phyloP scores from a whole-genome alignment of 768 basidiomycete genomes.

The Suillus placidus region DNA sequence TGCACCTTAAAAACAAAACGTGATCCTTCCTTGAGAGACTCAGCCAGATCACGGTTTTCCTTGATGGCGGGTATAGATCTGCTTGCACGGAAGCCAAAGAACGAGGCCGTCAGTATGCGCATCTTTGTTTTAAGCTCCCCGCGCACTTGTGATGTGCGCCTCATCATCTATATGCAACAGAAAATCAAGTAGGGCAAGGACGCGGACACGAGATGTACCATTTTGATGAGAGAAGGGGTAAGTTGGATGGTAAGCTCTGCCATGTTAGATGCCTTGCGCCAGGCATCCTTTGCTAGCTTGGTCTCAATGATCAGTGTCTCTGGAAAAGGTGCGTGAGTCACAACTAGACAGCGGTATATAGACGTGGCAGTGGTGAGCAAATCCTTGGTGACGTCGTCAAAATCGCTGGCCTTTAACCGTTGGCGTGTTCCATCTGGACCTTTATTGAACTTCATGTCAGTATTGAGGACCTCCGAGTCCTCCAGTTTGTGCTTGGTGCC shows the following conservation, averaged over 20 bases:
- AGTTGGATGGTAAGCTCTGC: constrained; percentile 1
- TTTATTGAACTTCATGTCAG: no score
- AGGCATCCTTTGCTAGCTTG: not conserved
- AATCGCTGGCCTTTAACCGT: not conserved
- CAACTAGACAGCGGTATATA: not conserved
- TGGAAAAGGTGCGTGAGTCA: not conserved
- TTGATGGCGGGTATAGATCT: not conserved
- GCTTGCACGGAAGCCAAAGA: not conserved
- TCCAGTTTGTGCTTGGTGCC: not conserved
- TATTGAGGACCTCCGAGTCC: not conserved
- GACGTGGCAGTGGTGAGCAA: no score
- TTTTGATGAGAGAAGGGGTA: not conserved
- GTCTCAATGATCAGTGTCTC: not conserved
- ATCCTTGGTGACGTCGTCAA: not conserved
- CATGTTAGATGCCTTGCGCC: not conserved
- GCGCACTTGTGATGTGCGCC: not conserved
- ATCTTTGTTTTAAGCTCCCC: constrained; percentile 1
- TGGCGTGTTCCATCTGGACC: not conserved
- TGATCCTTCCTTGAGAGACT: constrained; percentile 11
- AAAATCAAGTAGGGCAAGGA: constrained; percentile 2
- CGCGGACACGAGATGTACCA: not conserved
- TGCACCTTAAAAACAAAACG: constrained; percentile 11
- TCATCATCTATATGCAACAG: not conserved
- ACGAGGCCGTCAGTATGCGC: not conserved
- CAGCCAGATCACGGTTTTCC: constrained; percentile 6